Evolutionary conservation across 768 basidiomycete species (phyloP).

Genomic region (Lyophyllum shimeji): DNA sequence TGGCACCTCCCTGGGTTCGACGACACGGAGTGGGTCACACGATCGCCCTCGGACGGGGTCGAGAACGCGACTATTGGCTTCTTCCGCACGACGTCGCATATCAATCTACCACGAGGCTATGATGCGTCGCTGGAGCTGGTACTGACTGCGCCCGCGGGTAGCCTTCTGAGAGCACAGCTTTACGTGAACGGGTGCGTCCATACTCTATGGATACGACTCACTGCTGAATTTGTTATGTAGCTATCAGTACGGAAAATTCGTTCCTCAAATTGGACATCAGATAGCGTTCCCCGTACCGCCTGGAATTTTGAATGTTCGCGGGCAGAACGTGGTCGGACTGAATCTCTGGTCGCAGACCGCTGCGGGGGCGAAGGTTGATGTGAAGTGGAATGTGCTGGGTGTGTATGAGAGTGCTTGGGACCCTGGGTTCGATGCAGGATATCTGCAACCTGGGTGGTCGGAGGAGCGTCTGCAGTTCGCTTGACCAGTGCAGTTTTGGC

Average conservation of each 20-base stretch:
- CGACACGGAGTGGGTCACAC: conserved; percentile 3
- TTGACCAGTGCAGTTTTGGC: background rate
- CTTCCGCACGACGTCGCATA: conserved; percentile 10
- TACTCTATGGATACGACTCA: too few relatives aligned
- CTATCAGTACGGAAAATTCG: conserved; percentile 11
- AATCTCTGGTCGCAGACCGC: conserved; percentile 7
- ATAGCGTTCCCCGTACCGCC: conserved; percentile 8
- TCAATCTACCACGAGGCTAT: conserved; percentile 7
- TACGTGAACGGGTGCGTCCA: conserved; percentile 11
- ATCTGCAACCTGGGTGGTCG: conserved; percentile 3
- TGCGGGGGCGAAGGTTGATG: conserved; percentile 3
- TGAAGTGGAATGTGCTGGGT: conserved; percentile 6
- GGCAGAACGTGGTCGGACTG: conserved; percentile 2
- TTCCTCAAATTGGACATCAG: conserved; percentile 7
- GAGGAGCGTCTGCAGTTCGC: conserved; percentile 1
- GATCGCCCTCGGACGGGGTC: conserved; percentile 3
- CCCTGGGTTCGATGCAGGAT: conserved; percentile 8
- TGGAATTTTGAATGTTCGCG: conserved; percentile 6
- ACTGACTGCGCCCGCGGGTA: conserved; percentile 1
- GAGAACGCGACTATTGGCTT: conserved; percentile 5
- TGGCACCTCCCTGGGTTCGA: conserved; percentile 15
- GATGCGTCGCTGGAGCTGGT: conserved; percentile 4
- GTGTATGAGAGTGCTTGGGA: conserved; percentile 8
- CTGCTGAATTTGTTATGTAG: background rate
- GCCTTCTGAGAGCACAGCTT: conserved; percentile 4